Base-by-base conservation (phyloP, 1,284 basidiomycete genomes). In the Takashimella tepidaria region DNA sequence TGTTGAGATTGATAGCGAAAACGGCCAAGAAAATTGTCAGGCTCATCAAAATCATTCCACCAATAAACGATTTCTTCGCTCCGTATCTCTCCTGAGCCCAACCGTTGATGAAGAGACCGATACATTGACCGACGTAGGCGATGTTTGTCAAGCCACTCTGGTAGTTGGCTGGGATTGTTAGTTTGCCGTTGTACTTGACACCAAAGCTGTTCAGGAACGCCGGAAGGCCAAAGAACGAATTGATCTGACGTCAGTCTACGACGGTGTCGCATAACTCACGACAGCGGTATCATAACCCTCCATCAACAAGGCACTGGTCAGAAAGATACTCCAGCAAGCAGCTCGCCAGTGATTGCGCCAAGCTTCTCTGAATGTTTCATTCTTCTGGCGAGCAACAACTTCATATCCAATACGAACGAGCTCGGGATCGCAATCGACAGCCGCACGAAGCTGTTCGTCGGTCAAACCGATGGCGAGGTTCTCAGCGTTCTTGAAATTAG, bases 311-410 rank as follows among this genome's bases (percentile, higher is more conserved):
- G 74, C 75, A 4, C 58, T 62, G 22, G 64, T 70, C 26, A 76
- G 63, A 21, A 74, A 61, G 63, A 76, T 66, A 44, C 68, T 71
- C 76, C 75, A 80, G 26, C 76, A 61, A 44, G 78, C 72, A 22
- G 78, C 79, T 47, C 60, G 76, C 54, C 70, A 72, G 69, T 79
- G 75, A 23, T 67, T 66, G 13, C 55, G 50, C 58, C 79, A 66
- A 10, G 77, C 78, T 50, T 79, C 64, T 23, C 57, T 25, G 41
- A 76, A 47, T 51, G 70, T 66, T 72, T 37, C 31, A 16, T 8
- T 37, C 31, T 37, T 37, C 41, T 56, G 54, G 12, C 51, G 8
- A 16, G 23, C 50, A 19, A 56, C 46, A 12, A 56, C 54, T 24
- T 51, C 44, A 24, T 42, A 53, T 22, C 54, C 54, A 22, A 56